Base-by-base conservation (phyloP, 2,329 filamentous ascomycete species). In the Ceratocystis colombiana region DNA sequence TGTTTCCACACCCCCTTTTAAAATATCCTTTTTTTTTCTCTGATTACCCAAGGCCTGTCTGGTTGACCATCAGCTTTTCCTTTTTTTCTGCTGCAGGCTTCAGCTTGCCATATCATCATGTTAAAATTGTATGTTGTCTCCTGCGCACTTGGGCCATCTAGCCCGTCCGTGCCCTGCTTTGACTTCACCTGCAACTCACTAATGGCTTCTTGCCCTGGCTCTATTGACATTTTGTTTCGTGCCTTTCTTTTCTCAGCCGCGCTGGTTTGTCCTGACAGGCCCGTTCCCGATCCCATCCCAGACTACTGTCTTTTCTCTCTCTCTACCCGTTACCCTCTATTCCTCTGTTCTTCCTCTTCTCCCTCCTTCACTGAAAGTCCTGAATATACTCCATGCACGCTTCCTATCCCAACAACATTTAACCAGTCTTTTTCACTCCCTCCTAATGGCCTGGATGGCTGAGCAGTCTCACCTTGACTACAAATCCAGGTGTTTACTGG, bases 141-240 rank as follows among this genome's bases (percentile, higher is more conserved):
- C 15, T 37, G 25, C 33, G 55, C 55, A 59, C 55, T 59, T 59
- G 28, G 55, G 55, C 55, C 55, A 59, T 59, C 55, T 37, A 30
- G 7, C 17, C 33, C 33, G 55, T 59, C 55, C 55, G 55, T 59
- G 55, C 55, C 55, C 55, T n/a, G 12, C 55, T 59, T 59, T 59
- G 55, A 59, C 55, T 59, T 59, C 28, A 59, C 28, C 30, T 59
- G 28, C 25, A 59, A n/a, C 55, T 59, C 55, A n/a, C 55, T n/a
- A 28, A n/a, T 59, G 25, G 8, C 28, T 20, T 30, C 17, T 59
- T 33, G 55, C 55, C 55, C 28, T 59, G 25, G 28, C 15, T 37
- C 55, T 59, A 25, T 59, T 30, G 55, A 37, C 55, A 10, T 37
- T 20, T 59, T 59, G 55, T 20, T 37, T 37, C 33, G 28, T 8